phyloP scores from a whole-genome alignment of 1,284 basidiomycete species.

The Heterobasidion annosum region DNA sequence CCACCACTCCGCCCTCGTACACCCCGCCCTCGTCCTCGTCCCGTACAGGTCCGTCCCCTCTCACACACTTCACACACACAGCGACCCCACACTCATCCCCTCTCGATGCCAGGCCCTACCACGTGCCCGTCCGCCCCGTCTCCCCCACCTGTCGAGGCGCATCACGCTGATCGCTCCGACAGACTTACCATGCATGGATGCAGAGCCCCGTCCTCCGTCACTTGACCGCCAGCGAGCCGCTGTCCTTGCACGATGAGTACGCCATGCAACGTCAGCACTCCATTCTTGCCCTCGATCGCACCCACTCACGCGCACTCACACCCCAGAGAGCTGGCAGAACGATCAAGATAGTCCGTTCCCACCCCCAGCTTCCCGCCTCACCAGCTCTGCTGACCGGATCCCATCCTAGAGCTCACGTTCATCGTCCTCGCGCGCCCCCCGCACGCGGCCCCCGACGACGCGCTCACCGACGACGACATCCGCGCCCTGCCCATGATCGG shows the following conservation, averaged over 20 bases:
- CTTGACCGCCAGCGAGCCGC: slow-evolving; percentile 81
- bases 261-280: slow-evolving; percentile 79
- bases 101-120: slow-evolving; percentile 30
- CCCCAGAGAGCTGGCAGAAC: slow-evolving; percentile 71
- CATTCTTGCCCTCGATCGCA: background rate
- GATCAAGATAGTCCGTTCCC: slow-evolving; percentile 73
- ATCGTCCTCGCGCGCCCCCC: slow-evolving; percentile 61
- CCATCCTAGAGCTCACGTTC: slow-evolving; percentile 73
- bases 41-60: slow-evolving; percentile 49
- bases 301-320: background rate
- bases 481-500: slow-evolving; percentile 71
- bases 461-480: slow-evolving; percentile 15
- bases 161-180: background rate
- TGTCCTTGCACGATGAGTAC: slow-evolving; percentile 79
- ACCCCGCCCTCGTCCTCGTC: slow-evolving; percentile 55
- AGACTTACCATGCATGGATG: slow-evolving; percentile 96
- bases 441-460: slow-evolving; percentile 18
- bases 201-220: slow-evolving; percentile 62
- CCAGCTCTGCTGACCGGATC: background rate
- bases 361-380: background rate
- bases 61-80: background rate
- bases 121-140: slow-evolving; percentile 43
- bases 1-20: slow-evolving; percentile 52
- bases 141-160: background rate
- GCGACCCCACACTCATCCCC: background rate